Conservation (phyloP, 1,284 basidiomycete species). For the Cutaneotrichosporon sp. region DNA sequence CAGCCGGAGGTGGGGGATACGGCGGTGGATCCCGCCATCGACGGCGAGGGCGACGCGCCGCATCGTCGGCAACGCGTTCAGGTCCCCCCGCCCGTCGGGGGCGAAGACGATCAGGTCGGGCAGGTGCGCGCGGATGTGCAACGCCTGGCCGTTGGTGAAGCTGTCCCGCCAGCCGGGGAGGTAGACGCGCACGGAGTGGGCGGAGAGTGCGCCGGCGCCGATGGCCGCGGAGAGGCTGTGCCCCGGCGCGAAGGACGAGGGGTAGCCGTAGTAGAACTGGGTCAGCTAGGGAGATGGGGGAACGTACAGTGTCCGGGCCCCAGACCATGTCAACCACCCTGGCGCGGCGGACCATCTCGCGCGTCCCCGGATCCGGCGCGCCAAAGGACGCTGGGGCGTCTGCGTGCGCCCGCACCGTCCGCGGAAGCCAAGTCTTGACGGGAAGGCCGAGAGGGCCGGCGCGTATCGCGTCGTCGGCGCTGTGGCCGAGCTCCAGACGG, state of each 20-base stretch:
- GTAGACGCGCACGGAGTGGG: neutral
- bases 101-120: neutral
- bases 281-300: neutral
- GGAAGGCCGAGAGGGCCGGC: neutral
- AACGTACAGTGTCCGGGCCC: neutral
- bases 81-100: neutral
- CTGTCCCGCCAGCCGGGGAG: slow-evolving; percentile 1
- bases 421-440: neutral
- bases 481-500: neutral
- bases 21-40: neutral
- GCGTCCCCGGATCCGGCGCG: neutral
- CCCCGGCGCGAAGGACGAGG: neutral
- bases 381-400: neutral
- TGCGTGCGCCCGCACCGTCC: neutral
- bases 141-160: neutral
- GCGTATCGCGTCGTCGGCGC: neutral
- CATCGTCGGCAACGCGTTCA: neutral
- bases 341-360: neutral
- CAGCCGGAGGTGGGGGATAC: neutral
- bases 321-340: neutral
- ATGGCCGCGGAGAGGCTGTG: neutral
- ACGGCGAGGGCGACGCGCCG: neutral
- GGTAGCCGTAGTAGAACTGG: slow-evolving; percentile 3
- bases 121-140: neutral
- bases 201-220: neutral